Evolutionary conservation across 306 rosid species (phyloP).

Genomic region (Vicia sativa): DNA sequence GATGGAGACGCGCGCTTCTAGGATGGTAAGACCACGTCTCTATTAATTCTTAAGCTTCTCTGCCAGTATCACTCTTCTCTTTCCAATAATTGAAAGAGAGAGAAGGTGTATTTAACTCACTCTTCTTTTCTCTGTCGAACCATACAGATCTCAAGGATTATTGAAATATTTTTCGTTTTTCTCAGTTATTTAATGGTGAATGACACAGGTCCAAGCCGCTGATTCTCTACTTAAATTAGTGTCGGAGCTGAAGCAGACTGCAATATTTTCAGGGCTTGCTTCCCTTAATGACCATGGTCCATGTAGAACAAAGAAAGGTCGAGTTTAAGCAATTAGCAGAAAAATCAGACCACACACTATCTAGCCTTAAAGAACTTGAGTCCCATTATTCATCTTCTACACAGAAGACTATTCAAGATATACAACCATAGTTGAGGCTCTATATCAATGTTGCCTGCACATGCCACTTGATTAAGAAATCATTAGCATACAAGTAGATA

Average conservation of each 20-base stretch:
- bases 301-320: slow-evolving; percentile 71
- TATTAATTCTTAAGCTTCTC: slow-evolving; percentile 13
- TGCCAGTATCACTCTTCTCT: slow-evolving; percentile 2
- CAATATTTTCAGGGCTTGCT: slow-evolving; percentile 92
- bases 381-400: slow-evolving; percentile 73
- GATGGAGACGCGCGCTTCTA: slow-evolving; percentile 89
- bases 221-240: slow-evolving; percentile 85
- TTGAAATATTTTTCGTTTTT: neutral
- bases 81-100: no score
- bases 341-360: slow-evolving; percentile 61
- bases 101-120: no score
- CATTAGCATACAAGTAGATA: slow-evolving; percentile 5
- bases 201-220: slow-evolving; percentile 70
- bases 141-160: neutral
- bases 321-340: slow-evolving; percentile 75
- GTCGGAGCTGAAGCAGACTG: slow-evolving; percentile 87
- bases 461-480: slow-evolving; percentile 17
- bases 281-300: slow-evolving; percentile 95
- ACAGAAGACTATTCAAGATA: slow-evolving; percentile 45
- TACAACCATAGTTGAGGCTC: slow-evolving; percentile 41
- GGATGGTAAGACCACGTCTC: slow-evolving; percentile 58
- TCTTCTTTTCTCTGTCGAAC: neutral
- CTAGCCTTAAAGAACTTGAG: slow-evolving; percentile 83
- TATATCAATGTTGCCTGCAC: no score
- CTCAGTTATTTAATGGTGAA: neutral